These are phyloP conservation scores for Gynostemma pentaphyllum DNA, from an alignment of 306 rosid genomes.

Conservation along the genomic window DNA sequence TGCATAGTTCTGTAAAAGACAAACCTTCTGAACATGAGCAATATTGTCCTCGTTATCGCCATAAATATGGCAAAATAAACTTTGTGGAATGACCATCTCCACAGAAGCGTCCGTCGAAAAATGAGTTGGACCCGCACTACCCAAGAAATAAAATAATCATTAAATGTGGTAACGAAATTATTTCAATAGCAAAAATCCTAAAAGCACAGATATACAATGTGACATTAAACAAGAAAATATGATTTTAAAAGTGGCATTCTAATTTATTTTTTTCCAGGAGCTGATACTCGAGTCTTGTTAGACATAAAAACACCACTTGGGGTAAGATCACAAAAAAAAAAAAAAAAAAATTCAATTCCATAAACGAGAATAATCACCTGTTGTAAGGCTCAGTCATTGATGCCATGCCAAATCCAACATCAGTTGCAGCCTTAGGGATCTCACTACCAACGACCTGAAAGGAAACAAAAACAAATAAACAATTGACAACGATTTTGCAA, in stretches of 20 bases:
- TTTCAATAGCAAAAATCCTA: too few species aligned
- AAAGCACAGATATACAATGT: too few species aligned
- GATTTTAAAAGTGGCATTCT: too few species aligned
- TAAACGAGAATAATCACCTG: slow-evolving; percentile 25
- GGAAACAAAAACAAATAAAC: slow-evolving; percentile 3
- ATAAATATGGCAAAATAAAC: slow-evolving; percentile 35
- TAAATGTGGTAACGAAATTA: too few species aligned
- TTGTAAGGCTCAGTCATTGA: slow-evolving; percentile 39
- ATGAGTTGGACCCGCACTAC: slow-evolving; percentile 38
- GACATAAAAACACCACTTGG: neutral
- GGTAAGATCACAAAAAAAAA: neutral
- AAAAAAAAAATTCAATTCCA: neutral
- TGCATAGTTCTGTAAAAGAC: slow-evolving; percentile 10
- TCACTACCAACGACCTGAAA: slow-evolving; percentile 52
- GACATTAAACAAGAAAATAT: too few species aligned
- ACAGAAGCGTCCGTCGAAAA: slow-evolving; percentile 26
- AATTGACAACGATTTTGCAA: neutral
- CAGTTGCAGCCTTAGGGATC: slow-evolving; percentile 38
- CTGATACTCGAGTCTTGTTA: too few species aligned
- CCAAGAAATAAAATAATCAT: too few species aligned
- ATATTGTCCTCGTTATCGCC: slow-evolving; percentile 63
- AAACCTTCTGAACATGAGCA: slow-evolving; percentile 62
- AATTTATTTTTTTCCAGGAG: too few species aligned
- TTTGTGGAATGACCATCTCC: slow-evolving; percentile 59
- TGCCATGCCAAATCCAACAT: slow-evolving; percentile 33